Base-by-base conservation (phyloP, 805 yeast genomes). In the Saccharomycopsis sp. region DNA sequence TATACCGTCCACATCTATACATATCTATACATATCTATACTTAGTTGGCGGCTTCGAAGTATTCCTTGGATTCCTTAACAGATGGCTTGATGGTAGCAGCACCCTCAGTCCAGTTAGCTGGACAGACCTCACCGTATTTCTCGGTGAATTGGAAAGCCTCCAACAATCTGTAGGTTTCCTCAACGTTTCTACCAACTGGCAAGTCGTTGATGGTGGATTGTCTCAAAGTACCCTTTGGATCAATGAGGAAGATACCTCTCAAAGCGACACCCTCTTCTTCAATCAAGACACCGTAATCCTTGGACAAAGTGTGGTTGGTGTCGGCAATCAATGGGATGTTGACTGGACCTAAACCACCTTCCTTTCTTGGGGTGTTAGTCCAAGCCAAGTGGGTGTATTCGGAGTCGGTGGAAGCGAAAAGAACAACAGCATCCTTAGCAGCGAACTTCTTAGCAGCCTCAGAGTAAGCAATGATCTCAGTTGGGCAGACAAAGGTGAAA, bases 81-180 rank as follows among this genome's bases (percentile, higher is more conserved):
- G 82, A 87, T 72, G 92, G 90, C 75, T 86, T 86, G 79, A 91
- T 90, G 76, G 96, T 88, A 73, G 89, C 96, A 63, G 89, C 75
- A 79, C 99, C 99, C 75, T 89, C 86, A 60, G 86, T 83, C 99
- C 99, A 93, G 96, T 93, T 94, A 74, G 98, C 97, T 71, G 99
- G 99, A 81, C 97, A 92, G 67, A 93, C 99, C 81, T 96, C 97
- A 80, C 99, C 99, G 85, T 94, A 81, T 82, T 89, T 88, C 77
- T 92, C 98, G 70, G 97, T 89, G 92, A 96, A 94, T 82, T 93
- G 97, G 97, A 94, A 94, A 68, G 97, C 99, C 75, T 94, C 98
- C 64, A 94, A 83, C 73, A 94, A 84, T 86, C 99, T 92, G 73
- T 90, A 82, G 66, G 97, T 87, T 84, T 94, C 99, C 66, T 92